Evolutionary conservation across 345 rosid genomes (phyloP).

Genomic region (Eucalyptus pauciflora): DNA sequence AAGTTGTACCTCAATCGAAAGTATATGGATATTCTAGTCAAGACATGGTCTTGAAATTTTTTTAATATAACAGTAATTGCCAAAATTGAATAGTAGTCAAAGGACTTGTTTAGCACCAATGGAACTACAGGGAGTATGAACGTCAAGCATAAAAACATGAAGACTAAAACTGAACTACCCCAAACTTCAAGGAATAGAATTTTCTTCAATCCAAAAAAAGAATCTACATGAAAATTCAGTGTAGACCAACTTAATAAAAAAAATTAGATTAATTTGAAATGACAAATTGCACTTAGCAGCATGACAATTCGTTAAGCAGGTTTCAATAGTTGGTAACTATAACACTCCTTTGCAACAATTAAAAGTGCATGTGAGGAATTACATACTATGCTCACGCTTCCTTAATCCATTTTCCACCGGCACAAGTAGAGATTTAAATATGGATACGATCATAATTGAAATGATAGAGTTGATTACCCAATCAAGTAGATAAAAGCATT

Average conservation of each 20-base stretch:
- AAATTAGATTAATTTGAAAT: not conserved
- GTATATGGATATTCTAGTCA: too few species aligned
- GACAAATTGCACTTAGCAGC: not conserved
- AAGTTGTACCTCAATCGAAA: too few species aligned
- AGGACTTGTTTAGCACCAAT: not conserved
- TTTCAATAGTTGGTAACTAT: not conserved
- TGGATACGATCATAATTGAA: not conserved
- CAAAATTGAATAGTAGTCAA: too few species aligned
- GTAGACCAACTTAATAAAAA: not conserved
- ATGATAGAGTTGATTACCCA: conserved; percentile 4
- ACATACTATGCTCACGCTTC: not conserved
- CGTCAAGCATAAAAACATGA: too few species aligned
- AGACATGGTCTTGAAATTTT: too few species aligned
- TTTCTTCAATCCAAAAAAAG: not conserved
- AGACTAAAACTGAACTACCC: not conserved
- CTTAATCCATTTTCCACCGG: not conserved
- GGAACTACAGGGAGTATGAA: too few species aligned
- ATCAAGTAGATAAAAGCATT: conserved; percentile 8
- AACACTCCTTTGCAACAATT: not conserved
- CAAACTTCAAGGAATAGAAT: too few species aligned
- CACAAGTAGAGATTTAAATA: not conserved
- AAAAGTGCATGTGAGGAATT: not conserved
- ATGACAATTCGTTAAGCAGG: not conserved
- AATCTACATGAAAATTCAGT: not conserved
- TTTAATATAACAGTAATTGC: too few species aligned